Percentiles rank a stretch among this genome's conserved stretches.
These are phyloP conservation scores for Leccinum subtestaceum DNA, from an alignment of 768 basidiomycete genomes.

Conservation along the genomic window DNA sequence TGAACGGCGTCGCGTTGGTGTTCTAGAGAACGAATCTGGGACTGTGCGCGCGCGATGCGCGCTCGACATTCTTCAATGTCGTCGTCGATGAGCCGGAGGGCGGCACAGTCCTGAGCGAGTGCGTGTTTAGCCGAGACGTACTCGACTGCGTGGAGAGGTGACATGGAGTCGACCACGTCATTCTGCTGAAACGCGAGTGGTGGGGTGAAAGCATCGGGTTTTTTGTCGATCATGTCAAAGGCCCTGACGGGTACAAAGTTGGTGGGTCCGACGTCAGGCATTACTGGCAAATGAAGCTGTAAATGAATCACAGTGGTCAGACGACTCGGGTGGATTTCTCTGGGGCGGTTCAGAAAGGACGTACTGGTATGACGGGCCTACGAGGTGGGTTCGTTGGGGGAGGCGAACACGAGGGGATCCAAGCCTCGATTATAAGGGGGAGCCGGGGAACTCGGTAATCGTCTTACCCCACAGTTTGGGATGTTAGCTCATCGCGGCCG, in stretches of 20 bases:
- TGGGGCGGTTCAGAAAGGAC: not conserved
- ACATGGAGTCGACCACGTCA: conserved; percentile 23
- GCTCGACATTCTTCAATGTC: conserved; percentile 19
- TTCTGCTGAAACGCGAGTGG: conserved; percentile 3
- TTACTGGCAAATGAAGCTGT: conserved; percentile 5
- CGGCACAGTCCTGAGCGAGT: conserved; percentile 15
- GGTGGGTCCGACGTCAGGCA: not conserved
- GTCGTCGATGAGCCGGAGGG: conserved; percentile 15
- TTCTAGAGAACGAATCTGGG: conserved; percentile 20
- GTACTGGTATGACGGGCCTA: conserved; percentile 5
- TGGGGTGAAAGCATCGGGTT: not conserved
- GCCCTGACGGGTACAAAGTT: not conserved
- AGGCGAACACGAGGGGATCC: not conserved
- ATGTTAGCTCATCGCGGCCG: not conserved
- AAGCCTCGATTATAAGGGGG: conserved; percentile 7
- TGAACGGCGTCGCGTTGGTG: conserved; percentile 16
- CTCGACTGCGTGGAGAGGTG: conserved; percentile 19
- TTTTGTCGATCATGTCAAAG: not conserved
- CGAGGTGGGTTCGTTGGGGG: not conserved
- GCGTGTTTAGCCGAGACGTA: conserved; percentile 17
- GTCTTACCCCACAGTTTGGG: not conserved
- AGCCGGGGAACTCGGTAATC: not conserved
- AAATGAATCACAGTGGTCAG: not conserved
- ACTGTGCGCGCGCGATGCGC: conserved; percentile 12
- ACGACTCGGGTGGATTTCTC: not conserved